A percentile compares a stretch with the other conserved stretches of the same genome.
phyloP scores from a whole-genome alignment of 306 rosid species.

The Pyrus pyrifolia region DNA sequence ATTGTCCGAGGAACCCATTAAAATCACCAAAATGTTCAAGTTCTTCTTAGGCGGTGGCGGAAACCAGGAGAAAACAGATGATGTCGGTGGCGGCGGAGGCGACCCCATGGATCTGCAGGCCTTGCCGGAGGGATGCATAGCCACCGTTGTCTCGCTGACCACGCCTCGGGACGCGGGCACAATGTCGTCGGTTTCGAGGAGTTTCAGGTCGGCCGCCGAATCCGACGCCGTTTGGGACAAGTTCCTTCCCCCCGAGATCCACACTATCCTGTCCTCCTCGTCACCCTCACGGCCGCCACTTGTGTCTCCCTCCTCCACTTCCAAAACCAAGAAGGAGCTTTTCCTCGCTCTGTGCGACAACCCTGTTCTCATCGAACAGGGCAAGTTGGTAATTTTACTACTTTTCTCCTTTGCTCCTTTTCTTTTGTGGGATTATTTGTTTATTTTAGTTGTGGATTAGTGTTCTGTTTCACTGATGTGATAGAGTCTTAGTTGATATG shows the following conservation, averaged over 20 bases:
- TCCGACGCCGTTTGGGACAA: conserved; percentile 69
- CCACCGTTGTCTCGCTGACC: conserved; percentile 53
- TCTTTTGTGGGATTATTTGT: background rate
- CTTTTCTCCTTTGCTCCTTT: background rate
- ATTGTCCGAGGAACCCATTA: background rate
- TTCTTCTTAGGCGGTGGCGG: background rate
- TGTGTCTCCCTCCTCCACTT: background rate
- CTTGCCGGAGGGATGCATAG: conserved; percentile 69
- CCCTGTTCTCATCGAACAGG: conserved; percentile 52
- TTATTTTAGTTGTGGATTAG: too few species aligned
- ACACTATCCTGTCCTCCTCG: conserved; percentile 12
- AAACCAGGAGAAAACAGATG: background rate
- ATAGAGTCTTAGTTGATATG: too few species aligned
- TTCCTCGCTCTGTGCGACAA: conserved; percentile 38
- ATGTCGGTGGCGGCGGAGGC: background rate
- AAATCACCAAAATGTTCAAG: background rate
- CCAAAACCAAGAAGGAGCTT: conserved; percentile 48
- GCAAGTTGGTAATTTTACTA: conserved; percentile 41
- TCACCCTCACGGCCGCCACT: background rate
- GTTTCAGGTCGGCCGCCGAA: conserved; percentile 66
- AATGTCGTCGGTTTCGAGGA: conserved; percentile 38
- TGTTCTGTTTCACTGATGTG: too few species aligned
- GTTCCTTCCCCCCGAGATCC: conserved; percentile 50
- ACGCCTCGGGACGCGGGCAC: conserved; percentile 58
- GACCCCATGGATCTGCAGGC: conserved; percentile 17